Evolutionary conservation across 2,329 filamentous ascomycete genomes (phyloP).

Genomic region (Ascochyta lentis): DNA sequence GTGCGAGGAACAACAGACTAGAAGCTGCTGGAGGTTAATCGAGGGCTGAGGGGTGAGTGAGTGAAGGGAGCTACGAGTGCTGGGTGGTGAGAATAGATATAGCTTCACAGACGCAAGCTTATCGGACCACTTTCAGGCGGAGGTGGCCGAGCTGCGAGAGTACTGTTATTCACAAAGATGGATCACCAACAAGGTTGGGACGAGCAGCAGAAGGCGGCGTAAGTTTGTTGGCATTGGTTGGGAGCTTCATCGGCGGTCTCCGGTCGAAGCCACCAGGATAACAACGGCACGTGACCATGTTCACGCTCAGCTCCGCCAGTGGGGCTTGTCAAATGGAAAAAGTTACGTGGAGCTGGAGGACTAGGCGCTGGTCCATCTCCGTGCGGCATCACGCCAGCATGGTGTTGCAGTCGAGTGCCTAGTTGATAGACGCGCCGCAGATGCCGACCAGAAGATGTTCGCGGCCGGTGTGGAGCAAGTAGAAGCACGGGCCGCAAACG

Average conservation of each 20-base stretch:
- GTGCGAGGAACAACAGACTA: not conserved
- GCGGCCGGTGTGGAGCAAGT: conserved; percentile 7
- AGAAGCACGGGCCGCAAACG: conserved; percentile 7
- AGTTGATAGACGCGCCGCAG: conserved; percentile 7
- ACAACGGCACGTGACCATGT: conserved; percentile 36
- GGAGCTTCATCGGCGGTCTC: conserved; percentile 45
- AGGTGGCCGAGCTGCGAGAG: conserved; percentile 40
- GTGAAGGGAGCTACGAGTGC: conserved; percentile 22
- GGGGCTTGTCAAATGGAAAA: conserved; percentile 17
- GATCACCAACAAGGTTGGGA: conserved; percentile 34
- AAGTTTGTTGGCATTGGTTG: conserved; percentile 36
- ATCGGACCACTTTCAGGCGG: conserved; percentile 41
- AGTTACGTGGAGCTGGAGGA: conserved; percentile 11
- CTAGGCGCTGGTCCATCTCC: conserved; percentile 19
- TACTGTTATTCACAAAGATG: conserved; percentile 32
- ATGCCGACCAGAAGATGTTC: conserved; percentile 9
- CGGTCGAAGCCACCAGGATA: conserved; percentile 32
- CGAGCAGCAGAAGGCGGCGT: conserved; percentile 29
- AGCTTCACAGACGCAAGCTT: conserved; percentile 33
- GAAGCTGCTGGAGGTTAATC: conserved; percentile 7
- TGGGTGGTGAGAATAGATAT: conserved; percentile 38
- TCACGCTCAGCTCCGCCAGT: conserved; percentile 21
- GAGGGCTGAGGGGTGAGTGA: conserved; percentile 16
- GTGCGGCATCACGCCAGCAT: conserved; percentile 34
- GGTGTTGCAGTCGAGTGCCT: conserved; percentile 18